A percentile compares a stretch with the other conserved stretches of the same genome.
These are phyloP conservation scores for Kalmanozyma brasiliensis DNA, from an alignment of 1,284 basidiomycete genomes.

Conservation along the genomic window DNA sequence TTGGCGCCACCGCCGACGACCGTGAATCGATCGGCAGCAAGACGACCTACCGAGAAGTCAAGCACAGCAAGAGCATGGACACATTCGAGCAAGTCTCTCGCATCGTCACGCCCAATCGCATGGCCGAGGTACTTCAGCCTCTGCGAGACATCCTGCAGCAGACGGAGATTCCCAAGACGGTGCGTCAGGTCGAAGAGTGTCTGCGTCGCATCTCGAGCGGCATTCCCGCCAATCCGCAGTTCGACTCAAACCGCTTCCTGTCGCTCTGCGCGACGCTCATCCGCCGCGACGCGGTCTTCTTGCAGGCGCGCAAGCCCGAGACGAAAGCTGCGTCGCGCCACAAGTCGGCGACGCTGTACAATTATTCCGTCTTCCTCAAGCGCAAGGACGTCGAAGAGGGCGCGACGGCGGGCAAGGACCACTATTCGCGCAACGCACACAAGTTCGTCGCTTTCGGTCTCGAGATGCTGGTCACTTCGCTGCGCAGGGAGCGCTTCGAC, in stretches of 20 bases:
- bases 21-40: conserved; percentile 89
- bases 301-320: conserved; percentile 48
- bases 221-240: conserved; percentile 82
- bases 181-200: conserved; percentile 88
- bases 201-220: conserved; percentile 84
- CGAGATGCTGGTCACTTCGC: conserved; percentile 88
- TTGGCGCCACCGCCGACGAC: conserved; percentile 92
- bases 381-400: conserved; percentile 59
- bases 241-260: conserved; percentile 79
- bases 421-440: conserved; percentile 71
- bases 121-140: conserved; percentile 82
- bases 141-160: conserved; percentile 86
- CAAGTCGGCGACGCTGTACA: conserved; percentile 32
- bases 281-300: conserved; percentile 79
- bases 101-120: conserved; percentile 68
- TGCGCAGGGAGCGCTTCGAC: conserved; percentile 86
- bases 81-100: conserved; percentile 65
- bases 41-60: conserved; percentile 74
- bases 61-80: conserved; percentile 66
- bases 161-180: conserved; percentile 82
- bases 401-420: conserved; percentile 62
- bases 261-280: conserved; percentile 89
- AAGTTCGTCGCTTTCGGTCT: conserved; percentile 93
- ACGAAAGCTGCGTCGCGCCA: conserved; percentile 29
- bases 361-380: conserved; percentile 51